These are phyloP conservation scores for Mycogone perniciosa DNA, from an alignment of 2,329 filamentous ascomycete species.

Conservation along the genomic window DNA sequence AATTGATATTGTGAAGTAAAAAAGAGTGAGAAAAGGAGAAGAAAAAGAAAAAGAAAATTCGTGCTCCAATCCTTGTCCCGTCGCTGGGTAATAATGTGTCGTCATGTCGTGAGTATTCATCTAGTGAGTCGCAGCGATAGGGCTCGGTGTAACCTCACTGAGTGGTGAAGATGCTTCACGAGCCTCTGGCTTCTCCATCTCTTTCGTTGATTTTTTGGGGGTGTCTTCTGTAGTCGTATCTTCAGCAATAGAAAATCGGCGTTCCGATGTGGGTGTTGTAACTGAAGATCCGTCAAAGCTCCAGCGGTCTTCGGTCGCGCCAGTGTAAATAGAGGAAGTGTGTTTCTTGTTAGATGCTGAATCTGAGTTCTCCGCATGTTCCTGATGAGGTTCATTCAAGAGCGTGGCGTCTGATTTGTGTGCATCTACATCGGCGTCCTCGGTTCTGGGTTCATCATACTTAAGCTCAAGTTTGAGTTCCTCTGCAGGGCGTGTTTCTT, in stretches of 20 bases:
- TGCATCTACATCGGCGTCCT: neutral
- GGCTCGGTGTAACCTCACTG: conserved; percentile 1
- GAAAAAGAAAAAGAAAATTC: conserved; percentile 1
- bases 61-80: conserved; percentile 5
- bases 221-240: conserved; percentile 27
- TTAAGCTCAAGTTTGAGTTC: neutral
- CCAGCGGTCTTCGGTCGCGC: conserved; percentile 31
- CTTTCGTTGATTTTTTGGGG: conserved; percentile 22
- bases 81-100: conserved; percentile 8
- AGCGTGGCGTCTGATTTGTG: neutral
- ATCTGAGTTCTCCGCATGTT: conserved; percentile 24
- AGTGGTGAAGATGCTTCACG: conserved; percentile 1
- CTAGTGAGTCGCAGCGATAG: conserved; percentile 7
- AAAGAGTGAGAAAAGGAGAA: neutral
- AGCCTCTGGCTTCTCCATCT: conserved; percentile 13
- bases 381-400: conserved; percentile 12
- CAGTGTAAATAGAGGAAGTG: conserved; percentile 33
- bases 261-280: conserved; percentile 34
- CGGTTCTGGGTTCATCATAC: neutral
- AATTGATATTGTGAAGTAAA: conserved; percentile 4
- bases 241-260: conserved; percentile 27
- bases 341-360: conserved; percentile 26
- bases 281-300: conserved; percentile 32
- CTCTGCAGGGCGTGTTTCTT: neutral
- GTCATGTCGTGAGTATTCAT: conserved; percentile 12